Evolutionary conservation across 805 yeast genomes (phyloP).

Genomic region (Phaffomyces thermotolerans): DNA sequence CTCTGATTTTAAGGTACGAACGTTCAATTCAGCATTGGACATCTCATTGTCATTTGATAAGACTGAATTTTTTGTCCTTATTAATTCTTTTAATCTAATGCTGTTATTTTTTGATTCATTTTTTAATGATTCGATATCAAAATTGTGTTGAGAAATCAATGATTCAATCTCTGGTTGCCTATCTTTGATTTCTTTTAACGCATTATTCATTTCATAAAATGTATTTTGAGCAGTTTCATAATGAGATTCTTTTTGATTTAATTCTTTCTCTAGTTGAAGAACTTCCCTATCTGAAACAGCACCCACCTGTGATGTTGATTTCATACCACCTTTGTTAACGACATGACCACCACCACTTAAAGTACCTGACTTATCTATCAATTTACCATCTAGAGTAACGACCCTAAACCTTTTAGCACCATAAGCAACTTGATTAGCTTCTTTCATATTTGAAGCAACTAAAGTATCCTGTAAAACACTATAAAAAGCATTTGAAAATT

Average conservation of each 20-base stretch:
- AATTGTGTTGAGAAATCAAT: constrained; percentile 45
- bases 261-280: constrained; percentile 42
- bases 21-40: constrained; percentile 27
- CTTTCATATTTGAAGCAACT: constrained; percentile 69
- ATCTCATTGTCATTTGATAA: constrained; percentile 30
- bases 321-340: constrained; percentile 72
- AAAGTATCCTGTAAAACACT: constrained; percentile 81
- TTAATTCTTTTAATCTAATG: constrained; percentile 34
- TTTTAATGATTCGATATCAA: constrained; percentile 59
- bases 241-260: constrained; percentile 44
- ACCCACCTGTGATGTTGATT: constrained; percentile 29
- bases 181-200: constrained; percentile 52
- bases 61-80: constrained; percentile 14
- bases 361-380: constrained; percentile 90
- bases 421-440: constrained; percentile 85
- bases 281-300: constrained; percentile 54
- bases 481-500: constrained; percentile 82
- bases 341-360: constrained; percentile 93
- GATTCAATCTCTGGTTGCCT: constrained; percentile 63
- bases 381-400: constrained; percentile 86
- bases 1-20: constrained; percentile 32
- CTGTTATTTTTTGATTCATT: constrained; percentile 45
- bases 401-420: constrained; percentile 77
- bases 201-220: constrained; percentile 50
- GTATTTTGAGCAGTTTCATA: constrained; percentile 44